These are phyloP conservation scores for Solanum gracilifrons DNA, from an alignment of 257 asterid species.

Conservation along the genomic window DNA sequence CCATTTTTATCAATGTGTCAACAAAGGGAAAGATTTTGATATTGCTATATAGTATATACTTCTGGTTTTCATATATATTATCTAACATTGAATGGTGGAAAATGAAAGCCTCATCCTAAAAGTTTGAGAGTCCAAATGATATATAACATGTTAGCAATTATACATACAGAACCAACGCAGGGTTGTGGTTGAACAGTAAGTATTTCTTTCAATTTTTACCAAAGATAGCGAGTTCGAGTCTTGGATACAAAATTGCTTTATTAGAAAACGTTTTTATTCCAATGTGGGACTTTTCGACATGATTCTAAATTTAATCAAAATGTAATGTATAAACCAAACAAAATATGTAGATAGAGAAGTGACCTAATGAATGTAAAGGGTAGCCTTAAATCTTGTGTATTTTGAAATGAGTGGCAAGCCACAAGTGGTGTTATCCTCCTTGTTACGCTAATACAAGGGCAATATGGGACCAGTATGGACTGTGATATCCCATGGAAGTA, in stretches of 20 bases:
- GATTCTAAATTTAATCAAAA: too few relatives aligned
- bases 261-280: too few relatives aligned
- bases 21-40: not conserved
- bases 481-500: not conserved
- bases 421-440: not conserved
- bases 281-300: too few relatives aligned
- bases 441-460: not conserved
- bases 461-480: not conserved
- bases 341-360: not conserved
- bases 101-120: slow-evolving; percentile 63
- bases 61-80: slow-evolving; percentile 10
- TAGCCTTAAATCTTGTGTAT: not conserved
- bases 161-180: not conserved
- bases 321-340: not conserved
- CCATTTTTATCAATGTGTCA: slow-evolving; percentile 23
- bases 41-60: not conserved
- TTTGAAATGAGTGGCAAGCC: not conserved
- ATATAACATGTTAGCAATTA: not conserved
- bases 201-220: too few relatives aligned
- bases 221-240: not conserved
- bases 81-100: slow-evolving; percentile 58
- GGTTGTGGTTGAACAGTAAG: not conserved
- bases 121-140: not conserved
- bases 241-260: fast-evolving
- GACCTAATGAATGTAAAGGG: not conserved